Conservation (phyloP, 768 basidiomycete species). For the Lepiota brunneoincarnata region DNA sequence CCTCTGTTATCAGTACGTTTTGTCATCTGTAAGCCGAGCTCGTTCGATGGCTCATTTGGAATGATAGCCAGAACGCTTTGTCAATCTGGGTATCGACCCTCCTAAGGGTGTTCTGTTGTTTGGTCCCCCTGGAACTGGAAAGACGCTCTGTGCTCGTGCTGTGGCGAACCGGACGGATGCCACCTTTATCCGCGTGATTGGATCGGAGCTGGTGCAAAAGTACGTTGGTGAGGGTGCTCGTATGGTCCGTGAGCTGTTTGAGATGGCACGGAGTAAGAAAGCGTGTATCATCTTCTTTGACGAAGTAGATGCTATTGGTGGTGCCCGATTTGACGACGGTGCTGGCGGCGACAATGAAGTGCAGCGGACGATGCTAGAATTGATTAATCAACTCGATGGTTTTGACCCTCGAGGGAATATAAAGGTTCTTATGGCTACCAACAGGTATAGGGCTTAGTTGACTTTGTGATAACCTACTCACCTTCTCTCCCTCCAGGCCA, state of each 20-base stretch:
- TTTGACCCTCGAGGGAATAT: slow-evolving; percentile 99
- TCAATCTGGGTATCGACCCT: slow-evolving; percentile 97
- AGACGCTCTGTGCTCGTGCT: slow-evolving; percentile 96
- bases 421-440: slow-evolving; percentile 99
- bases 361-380: slow-evolving; percentile 97
- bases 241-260: slow-evolving; percentile 98
- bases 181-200: slow-evolving; percentile 98
- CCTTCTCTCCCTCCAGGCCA: slow-evolving; percentile 51
- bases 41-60: slow-evolving; percentile 15
- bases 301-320: slow-evolving; percentile 97
- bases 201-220: slow-evolving; percentile 99
- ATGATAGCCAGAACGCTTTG: slow-evolving; percentile 95
- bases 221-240: slow-evolving; percentile 99
- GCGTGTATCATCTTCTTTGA: slow-evolving; percentile 99
- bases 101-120: slow-evolving; percentile 97
- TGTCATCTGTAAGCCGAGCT: neutral
- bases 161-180: slow-evolving; percentile 99
- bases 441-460: slow-evolving; percentile 56
- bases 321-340: slow-evolving; percentile 96
- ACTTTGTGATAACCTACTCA: neutral
- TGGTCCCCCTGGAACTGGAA: slow-evolving; percentile 97
- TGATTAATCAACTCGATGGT: slow-evolving; percentile 98
- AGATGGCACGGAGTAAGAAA: slow-evolving; percentile 98
- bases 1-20: slow-evolving; percentile 84
- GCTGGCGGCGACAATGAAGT: slow-evolving; percentile 99